Evolutionary conservation across 768 basidiomycete genomes (phyloP).

Genomic region (Termitomyces sp.): DNA sequence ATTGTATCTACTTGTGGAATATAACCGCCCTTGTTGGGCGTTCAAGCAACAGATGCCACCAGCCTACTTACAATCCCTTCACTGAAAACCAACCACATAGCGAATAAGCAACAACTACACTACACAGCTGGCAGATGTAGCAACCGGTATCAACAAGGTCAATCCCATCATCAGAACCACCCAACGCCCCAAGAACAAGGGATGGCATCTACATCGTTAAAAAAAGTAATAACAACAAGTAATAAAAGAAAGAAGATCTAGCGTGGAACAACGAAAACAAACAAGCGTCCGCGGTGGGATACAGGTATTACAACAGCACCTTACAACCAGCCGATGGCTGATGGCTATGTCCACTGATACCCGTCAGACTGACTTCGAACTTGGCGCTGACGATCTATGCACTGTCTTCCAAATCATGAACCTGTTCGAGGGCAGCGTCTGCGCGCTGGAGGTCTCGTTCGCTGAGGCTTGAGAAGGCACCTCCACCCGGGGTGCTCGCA

Average conservation of each 20-base stretch:
- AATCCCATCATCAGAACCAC: background rate
- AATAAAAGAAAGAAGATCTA: background rate
- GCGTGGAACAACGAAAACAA: background rate
- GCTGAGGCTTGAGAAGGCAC: slow-evolving; percentile 72
- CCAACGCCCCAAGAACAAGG: background rate
- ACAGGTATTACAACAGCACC: too few relatives aligned
- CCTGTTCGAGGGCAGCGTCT: slow-evolving; percentile 78
- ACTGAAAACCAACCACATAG: background rate
- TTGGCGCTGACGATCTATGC: background rate
- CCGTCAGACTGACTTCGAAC: too few relatives aligned
- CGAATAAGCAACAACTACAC: background rate
- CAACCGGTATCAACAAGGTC: background rate
- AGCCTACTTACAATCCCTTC: background rate
- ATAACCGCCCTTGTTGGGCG: too few relatives aligned
- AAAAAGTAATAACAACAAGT: background rate
- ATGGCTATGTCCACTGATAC: background rate
- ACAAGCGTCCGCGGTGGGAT: background rate
- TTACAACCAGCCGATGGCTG: background rate
- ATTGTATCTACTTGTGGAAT: too few relatives aligned
- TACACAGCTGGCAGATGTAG: background rate
- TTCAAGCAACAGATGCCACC: too few relatives aligned
- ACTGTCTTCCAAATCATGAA: slow-evolving; percentile 9
- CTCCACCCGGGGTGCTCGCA: slow-evolving; percentile 85
- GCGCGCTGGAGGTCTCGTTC: slow-evolving; percentile 86
- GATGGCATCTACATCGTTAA: background rate